Evolutionary conservation across 2,329 filamentous ascomycete species (phyloP).

Genomic region (Tolypocladium capitatum): DNA sequence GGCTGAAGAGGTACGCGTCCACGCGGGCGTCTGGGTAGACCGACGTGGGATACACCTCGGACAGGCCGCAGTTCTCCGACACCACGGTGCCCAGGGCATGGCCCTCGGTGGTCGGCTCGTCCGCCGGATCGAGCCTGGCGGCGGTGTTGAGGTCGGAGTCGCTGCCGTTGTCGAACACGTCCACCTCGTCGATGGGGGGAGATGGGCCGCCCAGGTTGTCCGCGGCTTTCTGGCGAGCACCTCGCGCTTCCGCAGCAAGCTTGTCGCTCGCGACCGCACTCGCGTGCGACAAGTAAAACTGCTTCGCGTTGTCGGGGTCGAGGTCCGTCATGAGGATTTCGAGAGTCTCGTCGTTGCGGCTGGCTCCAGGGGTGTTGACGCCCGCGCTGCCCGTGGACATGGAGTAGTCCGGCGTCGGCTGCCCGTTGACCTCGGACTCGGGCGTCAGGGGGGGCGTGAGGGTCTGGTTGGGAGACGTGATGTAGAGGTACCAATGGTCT

Average conservation of each 20-base stretch:
- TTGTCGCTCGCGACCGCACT: slow-evolving; percentile 79
- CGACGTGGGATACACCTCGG: slow-evolving; percentile 73
- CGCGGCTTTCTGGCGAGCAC: slow-evolving; percentile 46
- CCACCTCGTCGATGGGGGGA: slow-evolving; percentile 46
- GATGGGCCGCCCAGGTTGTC: slow-evolving; percentile 47
- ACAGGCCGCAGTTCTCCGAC: slow-evolving; percentile 77
- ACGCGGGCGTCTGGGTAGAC: slow-evolving; percentile 88
- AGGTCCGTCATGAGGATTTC: slow-evolving; percentile 63
- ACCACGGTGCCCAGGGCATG: slow-evolving; percentile 88
- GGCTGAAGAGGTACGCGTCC: slow-evolving; percentile 91
- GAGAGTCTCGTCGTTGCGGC: slow-evolving; percentile 59
- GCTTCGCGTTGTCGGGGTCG: slow-evolving; percentile 54
- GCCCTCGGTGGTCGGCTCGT: slow-evolving; percentile 79
- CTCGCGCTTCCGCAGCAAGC: slow-evolving; percentile 54
- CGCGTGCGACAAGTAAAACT: slow-evolving; percentile 59
- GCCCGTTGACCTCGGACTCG: slow-evolving; percentile 27
- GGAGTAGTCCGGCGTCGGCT: slow-evolving; percentile 29
- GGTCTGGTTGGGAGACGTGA: slow-evolving; percentile 70
- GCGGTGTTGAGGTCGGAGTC: slow-evolving; percentile 40
- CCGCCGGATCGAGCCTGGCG: slow-evolving; percentile 41
- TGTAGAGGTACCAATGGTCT: slow-evolving; percentile 97
- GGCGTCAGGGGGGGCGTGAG: slow-evolving; percentile 78
- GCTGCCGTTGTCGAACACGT: slow-evolving; percentile 65
- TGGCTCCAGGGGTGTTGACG: slow-evolving; percentile 27
- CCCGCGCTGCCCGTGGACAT: slow-evolving; percentile 36